Evolutionary conservation across 228 moss, liverwort and hornwort genomes (phyloP).

Genomic region (Sphagnum magellanicum): DNA sequence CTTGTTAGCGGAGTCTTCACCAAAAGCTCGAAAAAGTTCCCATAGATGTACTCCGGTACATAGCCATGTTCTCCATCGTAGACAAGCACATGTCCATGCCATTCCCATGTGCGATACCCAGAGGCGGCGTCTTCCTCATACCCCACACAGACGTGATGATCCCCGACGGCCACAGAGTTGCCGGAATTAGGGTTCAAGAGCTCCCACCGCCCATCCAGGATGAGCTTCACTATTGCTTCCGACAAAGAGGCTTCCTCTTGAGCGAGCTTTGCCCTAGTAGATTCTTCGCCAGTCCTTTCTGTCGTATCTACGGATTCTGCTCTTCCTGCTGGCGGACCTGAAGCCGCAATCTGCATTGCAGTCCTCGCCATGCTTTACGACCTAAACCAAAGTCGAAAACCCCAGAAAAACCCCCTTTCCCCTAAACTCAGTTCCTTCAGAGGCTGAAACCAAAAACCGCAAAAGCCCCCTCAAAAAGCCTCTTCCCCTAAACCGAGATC

Average conservation of each 20-base stretch:
- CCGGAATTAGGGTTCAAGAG: constrained; percentile 36
- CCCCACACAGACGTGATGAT: constrained; percentile 46
- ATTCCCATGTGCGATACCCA: constrained; percentile 53
- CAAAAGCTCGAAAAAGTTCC: constrained; percentile 34
- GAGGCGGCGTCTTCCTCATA: constrained; percentile 33
- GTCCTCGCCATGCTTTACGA: neutral
- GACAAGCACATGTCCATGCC: constrained; percentile 53
- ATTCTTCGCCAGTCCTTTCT: neutral
- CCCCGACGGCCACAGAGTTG: constrained; percentile 35
- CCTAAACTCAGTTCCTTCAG: no score
- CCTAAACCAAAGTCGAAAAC: neutral
- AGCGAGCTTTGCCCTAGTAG: constrained; percentile 25
- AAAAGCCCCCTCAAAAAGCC: no score
- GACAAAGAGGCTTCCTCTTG: constrained; percentile 34
- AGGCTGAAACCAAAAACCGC: no score
- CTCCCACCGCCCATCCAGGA: constrained; percentile 33
- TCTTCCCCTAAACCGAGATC: no score
- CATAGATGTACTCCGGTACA: constrained; percentile 54
- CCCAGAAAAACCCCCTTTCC: no score
- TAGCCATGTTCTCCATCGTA: constrained; percentile 29
- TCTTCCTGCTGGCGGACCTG: neutral
- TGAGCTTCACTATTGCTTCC: constrained; percentile 24
- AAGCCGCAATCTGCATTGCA: neutral
- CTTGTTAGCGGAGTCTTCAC: constrained; percentile 8
- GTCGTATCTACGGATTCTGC: neutral